A percentile compares a stretch with the other conserved stretches of the same genome.
These are phyloP conservation scores for Solanum hybrid DNA, from an alignment of 305 asterid species.

Conservation along the genomic window DNA sequence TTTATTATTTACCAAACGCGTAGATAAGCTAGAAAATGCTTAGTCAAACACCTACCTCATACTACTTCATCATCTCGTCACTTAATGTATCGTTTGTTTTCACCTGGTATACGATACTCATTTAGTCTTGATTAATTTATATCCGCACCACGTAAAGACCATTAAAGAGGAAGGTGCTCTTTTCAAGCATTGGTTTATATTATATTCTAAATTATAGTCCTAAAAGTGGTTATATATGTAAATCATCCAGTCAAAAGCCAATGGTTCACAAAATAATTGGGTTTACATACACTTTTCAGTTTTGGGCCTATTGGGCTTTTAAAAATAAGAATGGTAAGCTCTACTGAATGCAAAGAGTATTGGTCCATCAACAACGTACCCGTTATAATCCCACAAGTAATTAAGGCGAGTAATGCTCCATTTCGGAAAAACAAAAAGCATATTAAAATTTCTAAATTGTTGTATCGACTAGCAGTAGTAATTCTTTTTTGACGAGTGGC, in stretches of 20 bases:
- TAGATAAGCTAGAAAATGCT: background rate
- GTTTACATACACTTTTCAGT: background rate
- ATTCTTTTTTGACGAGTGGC: background rate
- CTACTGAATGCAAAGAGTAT: background rate
- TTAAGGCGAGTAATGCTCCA: background rate
- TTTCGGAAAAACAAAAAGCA: too few species aligned
- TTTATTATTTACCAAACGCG: background rate
- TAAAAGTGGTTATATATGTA: background rate
- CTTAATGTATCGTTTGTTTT: background rate
- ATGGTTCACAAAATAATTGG: background rate
- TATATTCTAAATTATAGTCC: background rate
- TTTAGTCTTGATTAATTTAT: too few species aligned
- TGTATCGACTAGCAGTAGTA: background rate
- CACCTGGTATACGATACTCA: background rate
- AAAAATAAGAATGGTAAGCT: background rate
- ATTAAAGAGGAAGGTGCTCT: background rate
- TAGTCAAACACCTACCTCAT: background rate
- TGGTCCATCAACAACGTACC: background rate
- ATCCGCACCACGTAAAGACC: background rate
- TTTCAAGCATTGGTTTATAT: background rate
- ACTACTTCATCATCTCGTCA: background rate
- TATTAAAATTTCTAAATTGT: too few species aligned
- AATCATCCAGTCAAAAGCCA: background rate
- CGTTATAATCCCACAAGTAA: background rate
- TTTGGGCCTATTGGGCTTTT: background rate